Conservation (phyloP, 768 basidiomycete genomes). For the Podaxis sp. region DNA sequence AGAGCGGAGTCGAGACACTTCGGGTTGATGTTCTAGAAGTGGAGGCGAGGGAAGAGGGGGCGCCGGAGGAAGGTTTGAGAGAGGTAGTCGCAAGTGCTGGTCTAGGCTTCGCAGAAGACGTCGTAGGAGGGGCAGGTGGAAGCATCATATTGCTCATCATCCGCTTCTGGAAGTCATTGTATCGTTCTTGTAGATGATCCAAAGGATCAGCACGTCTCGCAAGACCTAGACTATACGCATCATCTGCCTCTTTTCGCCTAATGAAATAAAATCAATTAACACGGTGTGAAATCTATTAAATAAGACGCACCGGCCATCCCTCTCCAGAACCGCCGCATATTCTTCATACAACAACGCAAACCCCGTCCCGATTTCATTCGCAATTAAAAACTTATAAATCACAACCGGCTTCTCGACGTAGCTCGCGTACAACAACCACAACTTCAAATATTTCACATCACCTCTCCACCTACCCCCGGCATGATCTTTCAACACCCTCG, state of each 20-base stretch:
- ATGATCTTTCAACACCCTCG: constrained; percentile 76
- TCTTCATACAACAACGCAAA: constrained; percentile 89
- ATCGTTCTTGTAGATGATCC: constrained; percentile 71
- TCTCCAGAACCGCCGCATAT: constrained; percentile 79
- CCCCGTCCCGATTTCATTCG: constrained; percentile 84
- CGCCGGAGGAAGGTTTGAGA: constrained; percentile 26
- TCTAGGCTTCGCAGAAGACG: constrained; percentile 26
- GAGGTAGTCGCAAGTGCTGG: constrained; percentile 39
- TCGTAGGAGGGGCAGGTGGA: constrained; percentile 30
- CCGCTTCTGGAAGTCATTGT: constrained; percentile 87
- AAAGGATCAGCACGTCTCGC: constrained; percentile 77
- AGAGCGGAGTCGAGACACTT: constrained; percentile 17
- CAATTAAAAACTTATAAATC: constrained; percentile 86
- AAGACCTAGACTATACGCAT: constrained; percentile 83
- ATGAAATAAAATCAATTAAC: constrained; percentile 3
- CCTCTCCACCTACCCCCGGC: constrained; percentile 68
- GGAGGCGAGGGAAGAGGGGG: constrained; percentile 4
- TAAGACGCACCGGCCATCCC: constrained; percentile 64
- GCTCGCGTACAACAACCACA: constrained; percentile 93
- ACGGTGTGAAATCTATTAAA: constrained; percentile 6
- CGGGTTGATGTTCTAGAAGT: constrained; percentile 23
- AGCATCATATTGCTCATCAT: constrained; percentile 63
- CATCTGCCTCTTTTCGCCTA: constrained; percentile 88
- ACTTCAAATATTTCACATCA: constrained; percentile 84
- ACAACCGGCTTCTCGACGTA: constrained; percentile 87